Evolutionary conservation across 345 rosid species (phyloP).

Genomic region (Schrenkiella parvula): DNA sequence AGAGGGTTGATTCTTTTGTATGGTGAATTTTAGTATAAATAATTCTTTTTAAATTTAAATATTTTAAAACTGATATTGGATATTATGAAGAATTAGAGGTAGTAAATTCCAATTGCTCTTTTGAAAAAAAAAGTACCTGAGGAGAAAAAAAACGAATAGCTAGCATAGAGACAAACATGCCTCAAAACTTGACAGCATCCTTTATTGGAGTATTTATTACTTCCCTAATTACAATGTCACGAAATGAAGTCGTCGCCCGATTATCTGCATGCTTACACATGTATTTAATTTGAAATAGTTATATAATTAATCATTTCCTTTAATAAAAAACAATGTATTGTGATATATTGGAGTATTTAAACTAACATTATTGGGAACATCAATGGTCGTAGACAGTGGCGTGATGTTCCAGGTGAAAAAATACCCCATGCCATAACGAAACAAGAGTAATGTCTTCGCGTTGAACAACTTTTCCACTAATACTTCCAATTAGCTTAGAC

Average conservation of each 20-base stretch:
- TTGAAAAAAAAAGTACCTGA: neutral
- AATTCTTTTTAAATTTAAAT: no score
- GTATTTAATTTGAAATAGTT: neutral
- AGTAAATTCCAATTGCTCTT: no score
- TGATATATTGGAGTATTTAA: neutral
- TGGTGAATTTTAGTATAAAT: no score
- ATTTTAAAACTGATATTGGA: no score
- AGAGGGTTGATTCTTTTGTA: no score
- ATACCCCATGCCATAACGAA: conserved; percentile 29
- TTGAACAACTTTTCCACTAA: conserved; percentile 14
- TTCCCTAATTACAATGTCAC: conserved; percentile 29
- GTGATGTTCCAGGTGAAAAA: conserved; percentile 11
- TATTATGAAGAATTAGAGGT: no score
- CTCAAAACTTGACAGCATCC: conserved; percentile 14
- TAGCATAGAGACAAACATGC: conserved; percentile 30
- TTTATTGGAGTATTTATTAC: conserved; percentile 14
- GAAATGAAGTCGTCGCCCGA: neutral
- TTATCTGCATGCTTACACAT: neutral
- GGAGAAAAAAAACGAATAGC: neutral
- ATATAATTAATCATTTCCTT: neutral
- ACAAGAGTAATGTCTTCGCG: conserved; percentile 10
- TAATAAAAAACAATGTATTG: neutral
- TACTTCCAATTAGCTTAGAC: conserved; percentile 20
- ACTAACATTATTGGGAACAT: conserved; percentile 5
- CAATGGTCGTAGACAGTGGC: conserved; percentile 1